Conservation (phyloP, 2,329 filamentous ascomycete genomes). For the Ramularia collo-cygni region DNA sequence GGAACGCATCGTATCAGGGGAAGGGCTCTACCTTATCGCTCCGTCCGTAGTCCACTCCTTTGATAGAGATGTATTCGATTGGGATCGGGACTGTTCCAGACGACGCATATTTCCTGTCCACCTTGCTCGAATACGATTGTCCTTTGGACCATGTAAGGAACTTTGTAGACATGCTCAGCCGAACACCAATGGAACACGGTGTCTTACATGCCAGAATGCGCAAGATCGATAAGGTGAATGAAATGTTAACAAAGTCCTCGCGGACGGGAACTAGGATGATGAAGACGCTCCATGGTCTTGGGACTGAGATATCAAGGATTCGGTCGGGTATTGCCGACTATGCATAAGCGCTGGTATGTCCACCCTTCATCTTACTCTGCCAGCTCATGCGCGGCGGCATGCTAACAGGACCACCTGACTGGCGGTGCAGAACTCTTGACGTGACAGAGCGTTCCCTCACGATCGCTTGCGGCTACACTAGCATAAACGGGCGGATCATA, state of each 20-base stretch:
- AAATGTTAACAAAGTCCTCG: too few relatives aligned
- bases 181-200: constrained; percentile 2
- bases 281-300: too few relatives aligned
- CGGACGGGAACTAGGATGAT: too few relatives aligned
- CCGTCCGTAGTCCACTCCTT: constrained; percentile 20
- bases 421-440: not conserved
- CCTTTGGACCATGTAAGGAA: constrained; percentile 41
- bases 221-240: too few relatives aligned
- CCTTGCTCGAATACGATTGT: constrained; percentile 1
- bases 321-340: not conserved
- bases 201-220: too few relatives aligned
- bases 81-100: constrained; percentile 35
- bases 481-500: not conserved
- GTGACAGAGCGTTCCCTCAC: not conserved
- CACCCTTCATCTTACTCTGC: not conserved
- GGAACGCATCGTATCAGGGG: not conserved
- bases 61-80: constrained; percentile 25
- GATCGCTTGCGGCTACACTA: constrained; percentile 2
- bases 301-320: too few relatives aligned
- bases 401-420: not conserved
- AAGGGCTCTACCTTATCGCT: constrained; percentile 13
- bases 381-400: not conserved
- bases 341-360: not conserved
- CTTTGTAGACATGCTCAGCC: constrained; percentile 32
- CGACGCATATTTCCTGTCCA: constrained; percentile 28